phyloP scores from a whole-genome alignment of 2,329 filamentous ascomycete species.

The Colletotrichum sp. region DNA sequence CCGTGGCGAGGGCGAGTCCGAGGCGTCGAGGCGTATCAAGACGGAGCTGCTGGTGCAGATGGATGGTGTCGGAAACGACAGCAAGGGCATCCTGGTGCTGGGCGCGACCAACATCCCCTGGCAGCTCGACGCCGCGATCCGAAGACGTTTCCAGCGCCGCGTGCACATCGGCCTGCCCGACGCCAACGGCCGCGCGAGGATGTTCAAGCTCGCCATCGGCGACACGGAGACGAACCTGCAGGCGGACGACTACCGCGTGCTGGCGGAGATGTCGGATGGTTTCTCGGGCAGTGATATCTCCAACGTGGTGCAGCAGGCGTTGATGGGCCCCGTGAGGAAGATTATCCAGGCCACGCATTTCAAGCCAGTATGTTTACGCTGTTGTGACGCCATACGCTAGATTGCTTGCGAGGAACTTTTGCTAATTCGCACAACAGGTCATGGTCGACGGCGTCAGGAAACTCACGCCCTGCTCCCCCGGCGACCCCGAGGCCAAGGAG shows the following conservation, averaged over 20 bases:
- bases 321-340: conserved; percentile 97
- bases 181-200: conserved; percentile 81
- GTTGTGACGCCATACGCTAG: neutral
- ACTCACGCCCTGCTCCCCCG: conserved; percentile 91
- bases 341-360: conserved; percentile 98
- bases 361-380: conserved; percentile 72
- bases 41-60: conserved; percentile 98
- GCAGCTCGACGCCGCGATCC: conserved; percentile 96
- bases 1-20: conserved; percentile 91
- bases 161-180: conserved; percentile 97
- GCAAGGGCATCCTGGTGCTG: conserved; percentile 89
- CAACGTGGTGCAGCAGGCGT: conserved; percentile 92
- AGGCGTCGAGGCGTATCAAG: conserved; percentile 97
- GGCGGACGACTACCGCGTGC: conserved; percentile 76
- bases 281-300: conserved; percentile 96
- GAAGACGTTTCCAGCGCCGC: conserved; percentile 92
- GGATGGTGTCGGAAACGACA: conserved; percentile 98
- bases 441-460: conserved; percentile 70
- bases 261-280: conserved; percentile 85
- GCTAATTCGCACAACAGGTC: conserved; percentile 55
- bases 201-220: conserved; percentile 97
- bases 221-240: conserved; percentile 87
- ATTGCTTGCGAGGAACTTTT: neutral
- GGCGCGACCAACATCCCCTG: conserved; percentile 98
- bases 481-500: conserved; percentile 83